Evolutionary conservation across 2,329 filamentous ascomycete species (phyloP).

Genomic region (Cryphonectria parasitica): DNA sequence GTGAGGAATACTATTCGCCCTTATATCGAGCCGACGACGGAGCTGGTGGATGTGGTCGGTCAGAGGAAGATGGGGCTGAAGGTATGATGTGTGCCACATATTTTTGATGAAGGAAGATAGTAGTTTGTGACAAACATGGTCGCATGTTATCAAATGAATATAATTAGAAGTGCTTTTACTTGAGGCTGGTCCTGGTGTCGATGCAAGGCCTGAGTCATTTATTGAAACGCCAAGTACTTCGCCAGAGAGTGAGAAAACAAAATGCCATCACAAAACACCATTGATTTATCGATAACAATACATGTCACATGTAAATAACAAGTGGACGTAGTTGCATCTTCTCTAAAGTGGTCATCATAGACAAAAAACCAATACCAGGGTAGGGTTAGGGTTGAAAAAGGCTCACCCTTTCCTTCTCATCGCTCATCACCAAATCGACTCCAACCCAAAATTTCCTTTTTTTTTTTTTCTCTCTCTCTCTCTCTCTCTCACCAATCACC

Average conservation of each 20-base stretch:
- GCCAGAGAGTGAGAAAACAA: background rate
- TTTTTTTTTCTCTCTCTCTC: too few species aligned
- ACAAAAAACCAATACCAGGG: background rate
- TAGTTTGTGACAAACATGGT: background rate
- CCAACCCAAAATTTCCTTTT: background rate
- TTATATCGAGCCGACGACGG: constrained; percentile 38
- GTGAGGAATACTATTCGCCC: constrained; percentile 36
- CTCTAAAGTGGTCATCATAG: background rate
- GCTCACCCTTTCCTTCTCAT: background rate
- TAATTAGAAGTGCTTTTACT: background rate
- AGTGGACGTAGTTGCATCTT: background rate
- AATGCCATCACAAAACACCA: background rate
- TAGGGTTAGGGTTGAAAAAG: background rate
- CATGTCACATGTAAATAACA: background rate
- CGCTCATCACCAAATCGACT: background rate
- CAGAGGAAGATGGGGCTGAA: background rate
- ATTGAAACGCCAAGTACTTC: background rate
- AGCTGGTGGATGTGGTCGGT: constrained; percentile 35
- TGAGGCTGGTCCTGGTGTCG: background rate
- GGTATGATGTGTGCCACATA: background rate
- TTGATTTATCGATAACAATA: background rate
- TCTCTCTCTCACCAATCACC: background rate
- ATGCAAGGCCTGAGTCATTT: background rate
- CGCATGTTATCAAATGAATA: background rate
- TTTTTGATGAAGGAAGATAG: too few species aligned